Base-by-base conservation (phyloP, 371 early-diverging fungal species). In the Saksenaea vasiformis region DNA sequence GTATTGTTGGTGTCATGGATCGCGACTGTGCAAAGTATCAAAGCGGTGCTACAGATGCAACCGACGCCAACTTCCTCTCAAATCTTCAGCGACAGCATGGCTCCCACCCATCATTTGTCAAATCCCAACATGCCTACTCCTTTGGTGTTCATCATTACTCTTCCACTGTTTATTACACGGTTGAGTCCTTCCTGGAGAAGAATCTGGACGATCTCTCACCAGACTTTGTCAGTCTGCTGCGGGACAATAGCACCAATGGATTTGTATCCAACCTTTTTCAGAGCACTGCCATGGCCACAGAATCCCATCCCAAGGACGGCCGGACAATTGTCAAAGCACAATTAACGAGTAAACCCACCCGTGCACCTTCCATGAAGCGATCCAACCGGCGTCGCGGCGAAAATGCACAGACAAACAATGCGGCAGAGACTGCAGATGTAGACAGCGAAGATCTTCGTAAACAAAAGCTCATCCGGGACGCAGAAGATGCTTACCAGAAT, bases 191-290 rank as follows among this genome's bases (percentile, higher is more conserved):
- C 70, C 66, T 88, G 37, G 90, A 87, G 65, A 84, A 85, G 66
- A 90, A 92, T 63, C 71, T 79, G 24, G 93, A 91, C 58, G 83
- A 81, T 38, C 73, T 93, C 13, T 85, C 87, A 56, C 85, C 89
- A 2, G 94, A 94, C 68, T 91, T 92, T 78, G 88, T 93, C 39
- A 84, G 85, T 8, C 71, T 93, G 36, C 83, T 94, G 83, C 85
- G 90, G 19, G 85, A 70, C 35, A 71, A 71, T 53, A 87, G 83
- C 59, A 85, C 80, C 55, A 93, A 92, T 63, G 72, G 86, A 17
- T 96, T 97, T 72, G 82, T 96, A 19, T 79, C 90, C 11, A 83
- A 80, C 35, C 62, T 97, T 58, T 94, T 97, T 70, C 85, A 87
- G 28, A 91, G 92, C 64, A 79, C 86, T 24, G 82, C 87, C 44